Conservation (phyloP, 768 basidiomycete species). For the Termitomyces sp. region DNA sequence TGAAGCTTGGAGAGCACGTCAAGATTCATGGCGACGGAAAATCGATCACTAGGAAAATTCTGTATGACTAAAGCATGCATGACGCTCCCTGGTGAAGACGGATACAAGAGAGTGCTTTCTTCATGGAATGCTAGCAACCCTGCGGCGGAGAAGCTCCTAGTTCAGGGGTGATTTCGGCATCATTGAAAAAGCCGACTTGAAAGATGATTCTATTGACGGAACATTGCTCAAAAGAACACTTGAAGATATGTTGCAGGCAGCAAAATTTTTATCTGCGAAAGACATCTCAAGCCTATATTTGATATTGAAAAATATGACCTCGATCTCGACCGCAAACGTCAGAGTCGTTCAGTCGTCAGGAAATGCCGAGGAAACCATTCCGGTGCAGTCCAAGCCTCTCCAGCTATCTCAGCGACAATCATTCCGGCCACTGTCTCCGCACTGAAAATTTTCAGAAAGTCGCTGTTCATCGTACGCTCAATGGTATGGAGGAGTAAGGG, state of each 20-base stretch:
- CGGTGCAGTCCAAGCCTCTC: conserved; percentile 6
- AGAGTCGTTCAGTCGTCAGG: conserved; percentile 4
- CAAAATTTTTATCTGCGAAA: not conserved
- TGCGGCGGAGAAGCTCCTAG: not conserved
- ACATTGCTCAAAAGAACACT: not conserved
- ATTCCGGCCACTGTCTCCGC: conserved; percentile 16
- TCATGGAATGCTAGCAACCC: not conserved
- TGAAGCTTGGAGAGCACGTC: not conserved
- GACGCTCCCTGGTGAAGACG: not conserved
- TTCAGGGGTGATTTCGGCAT: not conserved
- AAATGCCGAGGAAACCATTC: conserved; percentile 14
- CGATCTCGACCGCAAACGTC: not conserved
- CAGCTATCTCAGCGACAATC: conserved; percentile 7
- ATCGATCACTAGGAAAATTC: no score
- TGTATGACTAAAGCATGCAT: not conserved
- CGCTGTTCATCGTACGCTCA: not conserved
- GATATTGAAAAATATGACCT: no score
- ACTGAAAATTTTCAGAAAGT: not conserved
- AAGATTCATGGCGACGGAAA: not conserved
- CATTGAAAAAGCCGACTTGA: not conserved
- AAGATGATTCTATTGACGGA: not conserved
- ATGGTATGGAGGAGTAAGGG: not conserved
- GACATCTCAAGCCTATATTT: not conserved
- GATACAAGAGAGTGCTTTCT: not conserved
- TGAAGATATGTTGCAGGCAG: not conserved